Percentiles rank a stretch among this genome's conserved stretches.
These are phyloP conservation scores for Epichloe sibirici DNA, from an alignment of 2,329 filamentous ascomycete genomes.

Conservation along the genomic window DNA sequence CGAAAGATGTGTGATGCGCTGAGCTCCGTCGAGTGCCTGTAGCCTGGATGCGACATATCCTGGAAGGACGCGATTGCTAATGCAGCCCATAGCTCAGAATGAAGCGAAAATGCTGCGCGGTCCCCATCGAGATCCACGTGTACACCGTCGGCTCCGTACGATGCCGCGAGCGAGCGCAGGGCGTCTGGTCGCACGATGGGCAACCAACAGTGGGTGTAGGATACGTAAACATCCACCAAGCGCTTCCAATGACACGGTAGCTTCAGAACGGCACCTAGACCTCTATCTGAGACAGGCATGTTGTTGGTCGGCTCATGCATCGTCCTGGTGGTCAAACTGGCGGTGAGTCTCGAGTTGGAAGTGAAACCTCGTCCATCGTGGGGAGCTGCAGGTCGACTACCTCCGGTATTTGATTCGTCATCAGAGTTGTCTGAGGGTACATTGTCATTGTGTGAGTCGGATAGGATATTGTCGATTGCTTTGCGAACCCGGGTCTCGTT, in stretches of 20 bases:
- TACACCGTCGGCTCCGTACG: constrained; percentile 27
- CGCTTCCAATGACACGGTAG: constrained; percentile 44
- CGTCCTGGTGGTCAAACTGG: neutral
- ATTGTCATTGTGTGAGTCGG: constrained; percentile 25
- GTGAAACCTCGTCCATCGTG: neutral
- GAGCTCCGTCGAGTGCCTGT: neutral
- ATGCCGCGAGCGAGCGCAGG: constrained; percentile 36
- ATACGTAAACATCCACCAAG: constrained; percentile 60
- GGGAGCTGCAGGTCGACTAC: constrained; percentile 8
- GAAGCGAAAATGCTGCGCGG: constrained; percentile 23
- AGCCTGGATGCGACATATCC: constrained; percentile 16
- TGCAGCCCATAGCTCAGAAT: constrained; percentile 48
- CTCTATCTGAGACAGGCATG: neutral
- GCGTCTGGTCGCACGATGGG: constrained; percentile 58
- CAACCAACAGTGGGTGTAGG: constrained; percentile 66
- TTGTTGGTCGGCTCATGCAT: neutral
- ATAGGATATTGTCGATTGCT: constrained; percentile 50
- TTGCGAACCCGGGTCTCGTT: constrained; percentile 48
- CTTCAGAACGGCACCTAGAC: neutral
- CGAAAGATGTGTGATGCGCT: constrained; percentile 31
- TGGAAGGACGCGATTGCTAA: constrained; percentile 46
- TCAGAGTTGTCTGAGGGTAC: constrained; percentile 22
- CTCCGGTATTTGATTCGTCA: constrained; percentile 19
- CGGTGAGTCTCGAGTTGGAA: neutral
- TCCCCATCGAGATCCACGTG: constrained; percentile 14